Base-by-base conservation (phyloP, 306 rosid species). In the Lathyrus aphaca region DNA sequence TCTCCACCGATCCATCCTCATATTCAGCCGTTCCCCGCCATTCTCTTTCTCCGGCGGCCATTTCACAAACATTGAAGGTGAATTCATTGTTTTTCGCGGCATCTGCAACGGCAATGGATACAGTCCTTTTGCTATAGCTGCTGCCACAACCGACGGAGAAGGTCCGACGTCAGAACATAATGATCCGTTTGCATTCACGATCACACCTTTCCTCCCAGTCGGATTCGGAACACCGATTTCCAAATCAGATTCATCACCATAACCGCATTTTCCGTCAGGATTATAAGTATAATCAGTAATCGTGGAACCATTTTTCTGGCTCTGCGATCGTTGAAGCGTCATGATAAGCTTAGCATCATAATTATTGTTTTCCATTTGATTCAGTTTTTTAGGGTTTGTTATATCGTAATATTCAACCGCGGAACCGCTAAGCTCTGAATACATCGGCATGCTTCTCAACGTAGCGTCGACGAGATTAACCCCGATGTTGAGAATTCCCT, bases 111-210 rank as follows among this genome's bases (percentile, higher is more conserved):
- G 91, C 39, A 76, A 0, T 0, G 82, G 94, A 30, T 87, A 84
- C 2, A 89, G 2, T 3, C 94, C 92, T 66, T 82, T 85, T 0
- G 95, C 96, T 18, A 89, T 89, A 0, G 96, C 96, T 0, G 94
- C 87, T 1, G 97, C 92, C 35, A 85, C 95, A 16, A 86, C 85
- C 17, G 96, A 86, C 0, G 93, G 89, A 0, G 97, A 91, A 0
- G 91, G 90, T 0, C 94, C 95, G 4, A 86, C 88, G 43, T 92
- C 92, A 0, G 97, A 92, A 45, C 86, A 82, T 0, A 82, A 61
- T 0, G 94, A 91, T 0, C 87, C 90, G 16, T 82, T 86, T 14
- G 71, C 64, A 10, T 78, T 73, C 62, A 61, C 46, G 18, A 60
- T 60, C 13, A 3, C 19, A 1, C 79, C 82, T 58, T 21, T 75